phyloP scores from a whole-genome alignment of 2,329 filamentous ascomycete genomes.

The Cladosporium cucumerinum region DNA sequence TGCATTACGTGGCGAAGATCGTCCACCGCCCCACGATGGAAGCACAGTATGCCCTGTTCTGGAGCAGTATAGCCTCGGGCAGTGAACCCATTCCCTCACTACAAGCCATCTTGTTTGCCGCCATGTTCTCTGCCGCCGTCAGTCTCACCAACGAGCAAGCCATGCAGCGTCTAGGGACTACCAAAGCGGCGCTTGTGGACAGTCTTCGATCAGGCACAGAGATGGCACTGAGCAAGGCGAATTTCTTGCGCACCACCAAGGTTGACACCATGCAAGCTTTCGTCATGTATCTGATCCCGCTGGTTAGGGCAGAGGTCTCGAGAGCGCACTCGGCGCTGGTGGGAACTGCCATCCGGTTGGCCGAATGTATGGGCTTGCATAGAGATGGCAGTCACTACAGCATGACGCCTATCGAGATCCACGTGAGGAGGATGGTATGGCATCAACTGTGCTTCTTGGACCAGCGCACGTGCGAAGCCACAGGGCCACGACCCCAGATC shows the following conservation, averaged over 20 bases:
- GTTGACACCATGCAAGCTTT: slow-evolving; percentile 74
- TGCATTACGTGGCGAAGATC: slow-evolving; percentile 66
- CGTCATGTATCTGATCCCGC: slow-evolving; percentile 72
- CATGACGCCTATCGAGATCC: slow-evolving; percentile 64
- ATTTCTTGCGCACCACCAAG: slow-evolving; percentile 68
- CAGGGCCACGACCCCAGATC: slow-evolving; percentile 68
- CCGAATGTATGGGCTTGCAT: slow-evolving; percentile 74
- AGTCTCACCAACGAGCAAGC: slow-evolving; percentile 60
- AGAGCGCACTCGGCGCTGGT: slow-evolving; percentile 69
- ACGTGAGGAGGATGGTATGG: slow-evolving; percentile 70
- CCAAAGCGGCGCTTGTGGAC: slow-evolving; percentile 57
- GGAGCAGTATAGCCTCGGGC: slow-evolving; percentile 57
- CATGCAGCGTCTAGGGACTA: slow-evolving; percentile 52
- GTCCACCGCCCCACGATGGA: slow-evolving; percentile 67
- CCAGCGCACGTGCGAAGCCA: slow-evolving; percentile 69
- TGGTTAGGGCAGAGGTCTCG: slow-evolving; percentile 70
- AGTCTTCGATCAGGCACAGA: slow-evolving; percentile 66
- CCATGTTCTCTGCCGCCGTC: slow-evolving; percentile 65
- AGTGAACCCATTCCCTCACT: slow-evolving; percentile 62
- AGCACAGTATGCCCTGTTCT: slow-evolving; percentile 62
- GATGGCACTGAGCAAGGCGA: slow-evolving; percentile 63
- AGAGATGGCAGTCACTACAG: slow-evolving; percentile 66
- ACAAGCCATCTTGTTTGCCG: slow-evolving; percentile 67
- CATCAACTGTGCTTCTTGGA: slow-evolving; percentile 76
- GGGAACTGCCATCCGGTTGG: slow-evolving; percentile 68